Evolutionary conservation across 306 rosid genomes (phyloP).

Genomic region (Carpinus fangiana): DNA sequence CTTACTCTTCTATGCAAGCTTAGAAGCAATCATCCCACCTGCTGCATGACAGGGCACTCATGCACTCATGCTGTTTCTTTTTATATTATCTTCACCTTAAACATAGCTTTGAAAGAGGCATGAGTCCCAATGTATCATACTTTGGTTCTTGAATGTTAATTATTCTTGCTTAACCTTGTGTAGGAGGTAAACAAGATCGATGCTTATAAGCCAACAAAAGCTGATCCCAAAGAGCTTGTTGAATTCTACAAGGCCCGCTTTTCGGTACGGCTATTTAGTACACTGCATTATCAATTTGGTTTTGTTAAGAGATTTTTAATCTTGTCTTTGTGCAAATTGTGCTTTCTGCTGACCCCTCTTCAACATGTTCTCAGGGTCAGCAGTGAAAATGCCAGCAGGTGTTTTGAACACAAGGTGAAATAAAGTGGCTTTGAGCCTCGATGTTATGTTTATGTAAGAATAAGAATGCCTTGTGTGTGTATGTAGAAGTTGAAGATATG

Average conservation of each 20-base stretch:
- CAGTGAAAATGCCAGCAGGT: constrained; percentile 31
- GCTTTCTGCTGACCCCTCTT: background rate
- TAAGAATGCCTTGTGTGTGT: background rate
- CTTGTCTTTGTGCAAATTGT: background rate
- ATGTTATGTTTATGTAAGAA: background rate
- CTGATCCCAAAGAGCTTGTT: constrained; percentile 46
- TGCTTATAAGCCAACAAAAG: constrained; percentile 60
- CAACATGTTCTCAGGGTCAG: constrained; percentile 35
- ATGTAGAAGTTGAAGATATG: background rate
- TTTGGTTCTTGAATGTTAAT: constrained; percentile 13
- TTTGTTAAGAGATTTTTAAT: background rate
- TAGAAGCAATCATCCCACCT: constrained; percentile 2
- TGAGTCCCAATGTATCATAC: background rate
- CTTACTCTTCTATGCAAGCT: constrained; percentile 3
- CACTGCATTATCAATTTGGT: background rate
- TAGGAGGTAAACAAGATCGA: constrained; percentile 67
- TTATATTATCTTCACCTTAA: background rate
- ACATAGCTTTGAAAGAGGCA: background rate
- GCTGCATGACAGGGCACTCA: background rate
- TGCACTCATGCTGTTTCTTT: background rate
- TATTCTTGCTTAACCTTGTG: constrained; percentile 13
- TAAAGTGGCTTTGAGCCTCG: background rate
- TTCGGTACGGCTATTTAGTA: constrained; percentile 38
- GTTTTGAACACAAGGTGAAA: background rate
- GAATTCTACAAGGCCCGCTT: constrained; percentile 47